phyloP scores from a whole-genome alignment of 441 rosid species.

The Daphne laureola region DNA sequence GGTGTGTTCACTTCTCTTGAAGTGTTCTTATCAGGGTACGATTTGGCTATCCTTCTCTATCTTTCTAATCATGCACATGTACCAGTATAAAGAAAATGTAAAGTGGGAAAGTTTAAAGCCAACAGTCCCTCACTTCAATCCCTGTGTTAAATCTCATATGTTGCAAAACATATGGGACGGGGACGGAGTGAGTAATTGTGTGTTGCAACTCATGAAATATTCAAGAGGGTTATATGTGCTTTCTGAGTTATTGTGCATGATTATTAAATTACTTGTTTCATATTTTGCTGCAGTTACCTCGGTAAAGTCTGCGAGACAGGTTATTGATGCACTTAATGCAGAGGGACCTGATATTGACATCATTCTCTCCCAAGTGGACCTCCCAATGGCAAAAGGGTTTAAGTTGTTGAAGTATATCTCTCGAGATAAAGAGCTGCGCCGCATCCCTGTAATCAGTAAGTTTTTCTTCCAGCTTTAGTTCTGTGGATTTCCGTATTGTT shows the following conservation, averaged over 20 bases:
- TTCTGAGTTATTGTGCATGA: neutral
- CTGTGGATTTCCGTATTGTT: slow-evolving; percentile 6
- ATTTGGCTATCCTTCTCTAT: neutral
- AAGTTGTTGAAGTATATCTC: slow-evolving; percentile 89
- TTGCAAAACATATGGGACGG: too few species aligned
- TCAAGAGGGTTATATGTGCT: too few species aligned
- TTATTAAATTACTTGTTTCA: slow-evolving; percentile 2
- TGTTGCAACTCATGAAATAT: too few species aligned
- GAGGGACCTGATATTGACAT: slow-evolving; percentile 95
- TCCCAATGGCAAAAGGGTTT: slow-evolving; percentile 92
- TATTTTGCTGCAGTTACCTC: slow-evolving; percentile 56
- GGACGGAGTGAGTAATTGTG: too few species aligned
- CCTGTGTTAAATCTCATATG: too few species aligned
- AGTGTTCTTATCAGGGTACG: slow-evolving; percentile 92
- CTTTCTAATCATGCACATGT: too few species aligned
- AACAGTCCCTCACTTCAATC: too few species aligned
- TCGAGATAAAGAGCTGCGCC: slow-evolving; percentile 69
- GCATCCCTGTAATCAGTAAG: slow-evolving; percentile 97
- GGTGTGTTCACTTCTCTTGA: slow-evolving; percentile 64
- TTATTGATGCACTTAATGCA: slow-evolving; percentile 89
- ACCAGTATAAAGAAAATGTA: too few species aligned
- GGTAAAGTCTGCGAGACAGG: slow-evolving; percentile 90
- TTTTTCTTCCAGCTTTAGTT: slow-evolving; percentile 5
- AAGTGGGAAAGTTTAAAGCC: too few species aligned
- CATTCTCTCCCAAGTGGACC: slow-evolving; percentile 91